Base-by-base conservation (phyloP, 768 basidiomycete genomes). In the Suillus tomentosus region DNA sequence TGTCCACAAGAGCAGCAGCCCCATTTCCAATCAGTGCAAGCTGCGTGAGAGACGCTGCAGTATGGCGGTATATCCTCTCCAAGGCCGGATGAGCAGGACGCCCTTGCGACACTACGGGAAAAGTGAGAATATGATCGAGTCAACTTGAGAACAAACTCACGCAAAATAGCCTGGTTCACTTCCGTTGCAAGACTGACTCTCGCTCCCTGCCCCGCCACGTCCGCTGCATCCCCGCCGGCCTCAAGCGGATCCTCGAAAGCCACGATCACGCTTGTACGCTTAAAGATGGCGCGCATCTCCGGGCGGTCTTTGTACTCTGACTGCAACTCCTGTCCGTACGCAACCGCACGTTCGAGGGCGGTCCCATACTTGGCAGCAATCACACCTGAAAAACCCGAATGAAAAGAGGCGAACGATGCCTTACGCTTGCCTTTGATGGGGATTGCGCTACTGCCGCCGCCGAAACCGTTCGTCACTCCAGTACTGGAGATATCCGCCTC, bases 151-250 rank as follows among this genome's bases (percentile, higher is more conserved):
- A 58, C 56, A 51, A 53, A 77, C 87, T 68, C 69, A 94, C 94
- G 90, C 61, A 95, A 79, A 63, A 96, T 93, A 47, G 88, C 91
- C 73, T 87, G 83, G 69, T 95, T 95, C 45, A 95, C 74, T 76
- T 93, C 91, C 64, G 85, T 87, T 36, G 90, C 89, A 62, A 95
- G 81, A 42, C 80, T 74, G 61, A 85, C 79, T 64, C 91, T 81
- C 37, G 90, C 86, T 50, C 83, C 85, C 64, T 87, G 84, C 47
- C 92, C 87, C 10, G 86, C 91, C 24, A 92, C 82, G 66, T 85
- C 86, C 22, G 87, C 84, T 17, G 86, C 84, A 39, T 85, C 82
- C 14, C 89, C 89, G 5, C 85, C 86, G 7, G 84, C 88, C 62
- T 83, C 84, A 64, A 85, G 74, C 24, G 92, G 92, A 72, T 92